These are phyloP conservation scores for Fusarium papillatum DNA, from an alignment of 2,329 filamentous ascomycete species.

Conservation along the genomic window DNA sequence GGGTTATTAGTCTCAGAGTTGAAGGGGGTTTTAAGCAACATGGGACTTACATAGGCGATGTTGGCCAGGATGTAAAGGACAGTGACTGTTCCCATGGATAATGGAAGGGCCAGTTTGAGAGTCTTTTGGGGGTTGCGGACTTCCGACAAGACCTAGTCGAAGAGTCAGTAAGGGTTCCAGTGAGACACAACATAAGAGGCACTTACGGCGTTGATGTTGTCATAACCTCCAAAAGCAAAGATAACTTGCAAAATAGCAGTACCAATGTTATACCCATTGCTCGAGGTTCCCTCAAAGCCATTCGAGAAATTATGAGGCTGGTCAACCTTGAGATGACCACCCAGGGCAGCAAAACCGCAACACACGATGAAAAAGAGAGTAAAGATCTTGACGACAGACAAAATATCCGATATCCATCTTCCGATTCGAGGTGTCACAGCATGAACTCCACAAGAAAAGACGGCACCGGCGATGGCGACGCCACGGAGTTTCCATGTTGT, in stretches of 20 bases:
- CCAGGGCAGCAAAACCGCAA: slow-evolving; percentile 24
- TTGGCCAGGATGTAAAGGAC: slow-evolving; percentile 23
- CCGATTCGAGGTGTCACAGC: slow-evolving; percentile 1
- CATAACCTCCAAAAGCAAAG: slow-evolving; percentile 22
- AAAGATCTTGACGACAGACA: slow-evolving; percentile 24
- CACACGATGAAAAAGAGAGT: slow-evolving; percentile 27
- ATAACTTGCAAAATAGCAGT: slow-evolving; percentile 23
- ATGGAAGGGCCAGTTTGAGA: slow-evolving; percentile 15
- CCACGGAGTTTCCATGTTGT: slow-evolving; percentile 23
- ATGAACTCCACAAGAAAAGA: slow-evolving; percentile 16
- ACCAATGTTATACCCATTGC: slow-evolving; percentile 22
- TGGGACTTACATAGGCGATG: slow-evolving; percentile 14
- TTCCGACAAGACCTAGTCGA: slow-evolving; percentile 17
- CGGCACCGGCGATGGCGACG: slow-evolving; percentile 8
- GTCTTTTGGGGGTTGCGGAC: slow-evolving; percentile 19
- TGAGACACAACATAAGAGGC: no score
- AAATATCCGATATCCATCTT: slow-evolving; percentile 11
- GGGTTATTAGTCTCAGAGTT: not conserved
- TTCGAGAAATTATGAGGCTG: slow-evolving; percentile 23
- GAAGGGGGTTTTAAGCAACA: not conserved
- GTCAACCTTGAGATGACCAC: slow-evolving; percentile 20
- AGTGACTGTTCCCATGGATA: slow-evolving; percentile 12
- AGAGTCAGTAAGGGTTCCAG: not conserved
- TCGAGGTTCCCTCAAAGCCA: slow-evolving; percentile 16
- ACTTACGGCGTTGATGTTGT: slow-evolving; percentile 27